Percentiles rank a stretch among this genome's conserved stretches.
Conservation (phyloP, 2,329 filamentous ascomycete species). For the Penicillium rolfsii region DNA sequence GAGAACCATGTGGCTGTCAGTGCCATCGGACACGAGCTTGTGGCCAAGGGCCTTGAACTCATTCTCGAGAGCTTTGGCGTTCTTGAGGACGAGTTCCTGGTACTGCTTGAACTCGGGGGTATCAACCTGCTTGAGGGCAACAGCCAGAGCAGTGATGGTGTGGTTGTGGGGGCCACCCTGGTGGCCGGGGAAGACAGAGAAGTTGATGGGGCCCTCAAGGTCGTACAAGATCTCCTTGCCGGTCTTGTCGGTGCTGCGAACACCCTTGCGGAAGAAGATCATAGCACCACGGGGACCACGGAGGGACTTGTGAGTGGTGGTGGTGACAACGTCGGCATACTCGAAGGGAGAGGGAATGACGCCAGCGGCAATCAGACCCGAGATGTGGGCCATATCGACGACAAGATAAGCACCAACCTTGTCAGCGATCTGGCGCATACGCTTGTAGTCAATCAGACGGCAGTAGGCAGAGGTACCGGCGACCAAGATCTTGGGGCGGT, state of each 20-base stretch:
- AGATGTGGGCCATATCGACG: slow-evolving; percentile 97
- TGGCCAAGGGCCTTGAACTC: slow-evolving; percentile 74
- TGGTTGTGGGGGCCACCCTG: slow-evolving; percentile 99
- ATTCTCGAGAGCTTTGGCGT: slow-evolving; percentile 82
- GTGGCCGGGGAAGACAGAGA: slow-evolving; percentile 95
- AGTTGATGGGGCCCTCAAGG: slow-evolving; percentile 90
- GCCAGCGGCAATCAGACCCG: slow-evolving; percentile 87
- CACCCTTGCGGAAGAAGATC: slow-evolving; percentile 97
- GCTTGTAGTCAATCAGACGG: slow-evolving; percentile 90
- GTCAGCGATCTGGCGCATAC: slow-evolving; percentile 87
- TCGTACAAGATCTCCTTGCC: slow-evolving; percentile 86
- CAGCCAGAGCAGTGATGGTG: slow-evolving; percentile 93
- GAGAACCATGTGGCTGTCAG: slow-evolving; percentile 95
- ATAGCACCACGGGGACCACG: slow-evolving; percentile 93
- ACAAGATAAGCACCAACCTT: slow-evolving; percentile 91
- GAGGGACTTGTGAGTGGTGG: slow-evolving; percentile 96
- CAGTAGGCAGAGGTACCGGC: slow-evolving; percentile 96
- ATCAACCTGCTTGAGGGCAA: slow-evolving; percentile 92
- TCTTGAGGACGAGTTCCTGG: slow-evolving; percentile 85
- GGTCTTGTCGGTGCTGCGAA: slow-evolving; percentile 82
- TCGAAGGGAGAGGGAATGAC: slow-evolving; percentile 89
- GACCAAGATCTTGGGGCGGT: slow-evolving; percentile 93
- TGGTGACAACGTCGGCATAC: slow-evolving; percentile 92
- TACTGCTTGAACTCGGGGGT: slow-evolving; percentile 88
- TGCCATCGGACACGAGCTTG: slow-evolving; percentile 88